phyloP scores from a whole-genome alignment of 2,329 filamentous ascomycete species.

The Aspergillus neotritici region DNA sequence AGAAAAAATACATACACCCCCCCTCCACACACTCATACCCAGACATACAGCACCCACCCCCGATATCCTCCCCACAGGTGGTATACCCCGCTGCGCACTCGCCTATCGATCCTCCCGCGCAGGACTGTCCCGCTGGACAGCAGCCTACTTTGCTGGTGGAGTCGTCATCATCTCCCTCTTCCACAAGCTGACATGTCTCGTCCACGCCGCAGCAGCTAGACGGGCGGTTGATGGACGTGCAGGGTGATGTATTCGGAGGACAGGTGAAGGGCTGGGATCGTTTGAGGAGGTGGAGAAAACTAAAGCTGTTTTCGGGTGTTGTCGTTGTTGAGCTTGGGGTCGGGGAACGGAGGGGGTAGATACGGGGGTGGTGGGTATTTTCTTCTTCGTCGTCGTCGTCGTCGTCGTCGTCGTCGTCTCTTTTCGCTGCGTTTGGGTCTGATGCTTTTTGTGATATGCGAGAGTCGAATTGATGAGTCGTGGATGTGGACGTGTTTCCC shows the following conservation, averaged over 20 bases:
- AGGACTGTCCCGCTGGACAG: slow-evolving; percentile 51
- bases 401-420: too few species aligned
- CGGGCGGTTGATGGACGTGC: slow-evolving; percentile 50
- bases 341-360: slow-evolving; percentile 10
- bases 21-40: slow-evolving; percentile 53
- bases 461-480: too few species aligned
- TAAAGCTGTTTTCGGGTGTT: too few species aligned
- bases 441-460: too few species aligned
- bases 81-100: slow-evolving; percentile 50
- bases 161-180: too few species aligned
- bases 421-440: too few species aligned
- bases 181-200: slow-evolving; percentile 51
- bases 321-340: not conserved
- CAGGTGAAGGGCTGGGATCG: too few species aligned
- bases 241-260: slow-evolving; percentile 50
- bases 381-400: too few species aligned
- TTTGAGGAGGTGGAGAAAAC: too few species aligned
- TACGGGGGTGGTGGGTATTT: slow-evolving; percentile 4
- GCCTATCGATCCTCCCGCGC: slow-evolving; percentile 45
- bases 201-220: slow-evolving; percentile 54
- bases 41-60: slow-evolving; percentile 59
- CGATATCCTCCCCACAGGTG: slow-evolving; percentile 49
- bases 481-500: slow-evolving; percentile 8
- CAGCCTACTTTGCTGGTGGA: slow-evolving; percentile 57
- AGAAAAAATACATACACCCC: slow-evolving; percentile 45